These are phyloP conservation scores for Xylariaceae sp. DNA, from an alignment of 2,329 filamentous ascomycete species.

Conservation along the genomic window DNA sequence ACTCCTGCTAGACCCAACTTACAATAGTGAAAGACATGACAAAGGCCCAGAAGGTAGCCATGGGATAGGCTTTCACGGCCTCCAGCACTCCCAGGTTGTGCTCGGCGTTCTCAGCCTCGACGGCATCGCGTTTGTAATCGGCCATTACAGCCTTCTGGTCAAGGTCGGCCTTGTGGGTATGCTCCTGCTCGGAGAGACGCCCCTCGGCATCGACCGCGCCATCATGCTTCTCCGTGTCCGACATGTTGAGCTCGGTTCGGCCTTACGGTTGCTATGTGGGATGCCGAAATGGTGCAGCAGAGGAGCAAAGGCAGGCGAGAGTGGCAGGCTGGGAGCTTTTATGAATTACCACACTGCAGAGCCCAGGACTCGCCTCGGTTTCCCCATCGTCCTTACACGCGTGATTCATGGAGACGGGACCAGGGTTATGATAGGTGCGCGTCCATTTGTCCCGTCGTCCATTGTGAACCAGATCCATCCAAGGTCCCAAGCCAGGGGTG, in stretches of 20 bases:
- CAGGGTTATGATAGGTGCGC: slow-evolving; percentile 7
- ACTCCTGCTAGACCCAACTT: slow-evolving; percentile 26
- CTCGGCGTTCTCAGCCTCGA: slow-evolving; percentile 50
- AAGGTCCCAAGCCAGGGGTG: too few species aligned
- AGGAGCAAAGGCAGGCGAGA: neutral
- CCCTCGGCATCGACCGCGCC: neutral
- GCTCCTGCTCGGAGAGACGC: slow-evolving; percentile 3
- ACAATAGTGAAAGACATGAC: slow-evolving; percentile 38
- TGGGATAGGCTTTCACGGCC: slow-evolving; percentile 32
- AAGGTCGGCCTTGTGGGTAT: slow-evolving; percentile 6
- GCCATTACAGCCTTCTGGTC: slow-evolving; percentile 36
- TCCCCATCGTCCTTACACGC: slow-evolving; percentile 1
- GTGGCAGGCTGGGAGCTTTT: slow-evolving; percentile 1
- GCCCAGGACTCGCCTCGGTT: slow-evolving; percentile 1
- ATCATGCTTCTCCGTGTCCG: neutral
- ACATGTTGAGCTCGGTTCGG: neutral
- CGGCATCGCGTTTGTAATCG: slow-evolving; percentile 49
- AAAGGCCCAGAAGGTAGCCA: slow-evolving; percentile 38
- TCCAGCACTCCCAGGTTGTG: slow-evolving; percentile 33
- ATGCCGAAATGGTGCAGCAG: too few species aligned
- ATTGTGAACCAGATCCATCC: too few species aligned
- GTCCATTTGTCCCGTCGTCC: too few species aligned
- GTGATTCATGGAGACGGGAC: slow-evolving; percentile 2
- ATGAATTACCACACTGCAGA: neutral
- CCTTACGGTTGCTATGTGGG: too few species aligned